These are phyloP conservation scores for Dendryphion nanum DNA, from an alignment of 2,329 filamentous ascomycete species.

Conservation along the genomic window DNA sequence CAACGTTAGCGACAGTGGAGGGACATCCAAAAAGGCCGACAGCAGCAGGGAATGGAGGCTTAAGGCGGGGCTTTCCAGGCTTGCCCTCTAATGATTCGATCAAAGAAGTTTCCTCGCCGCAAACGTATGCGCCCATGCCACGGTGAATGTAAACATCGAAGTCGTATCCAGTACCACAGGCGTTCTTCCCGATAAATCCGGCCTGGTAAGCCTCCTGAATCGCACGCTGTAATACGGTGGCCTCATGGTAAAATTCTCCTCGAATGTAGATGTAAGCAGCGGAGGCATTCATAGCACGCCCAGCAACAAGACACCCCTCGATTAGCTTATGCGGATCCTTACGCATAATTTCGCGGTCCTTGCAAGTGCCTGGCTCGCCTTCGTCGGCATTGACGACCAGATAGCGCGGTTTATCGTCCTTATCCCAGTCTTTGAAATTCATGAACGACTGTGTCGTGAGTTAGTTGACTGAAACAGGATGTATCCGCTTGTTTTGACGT, in stretches of 20 bases:
- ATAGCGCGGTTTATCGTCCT: slow-evolving; percentile 93
- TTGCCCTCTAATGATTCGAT: slow-evolving; percentile 99
- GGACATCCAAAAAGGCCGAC: slow-evolving; percentile 98
- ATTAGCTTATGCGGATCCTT: slow-evolving; percentile 99
- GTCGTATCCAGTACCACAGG: slow-evolving; percentile 93
- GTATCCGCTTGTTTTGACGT: slow-evolving; percentile 40
- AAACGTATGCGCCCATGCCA: slow-evolving; percentile 96
- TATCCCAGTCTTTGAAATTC: slow-evolving; percentile 99
- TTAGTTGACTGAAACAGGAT: slow-evolving; percentile 11
- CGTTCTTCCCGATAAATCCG: slow-evolving; percentile 96
- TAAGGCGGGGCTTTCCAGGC: slow-evolving; percentile 95
- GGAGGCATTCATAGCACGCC: slow-evolving; percentile 97
- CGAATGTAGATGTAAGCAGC: slow-evolving; percentile 99
- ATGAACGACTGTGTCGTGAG: slow-evolving; percentile 79
- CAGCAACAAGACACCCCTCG: slow-evolving; percentile 93
- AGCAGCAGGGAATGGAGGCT: slow-evolving; percentile 96
- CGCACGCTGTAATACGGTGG: slow-evolving; percentile 85
- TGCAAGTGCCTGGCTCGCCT: slow-evolving; percentile 98
- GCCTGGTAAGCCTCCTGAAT: slow-evolving; percentile 98
- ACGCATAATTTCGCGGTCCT: slow-evolving; percentile 99
- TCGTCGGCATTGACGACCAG: slow-evolving; percentile 98
- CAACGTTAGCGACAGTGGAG: slow-evolving; percentile 96
- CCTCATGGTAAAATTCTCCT: slow-evolving; percentile 96
- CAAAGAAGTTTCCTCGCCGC: slow-evolving; percentile 95
- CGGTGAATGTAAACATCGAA: slow-evolving; percentile 97